Percentiles rank a stretch among this genome's conserved stretches.
phyloP scores from a whole-genome alignment of 768 basidiomycete species.

The Lyophyllum decastes region DNA sequence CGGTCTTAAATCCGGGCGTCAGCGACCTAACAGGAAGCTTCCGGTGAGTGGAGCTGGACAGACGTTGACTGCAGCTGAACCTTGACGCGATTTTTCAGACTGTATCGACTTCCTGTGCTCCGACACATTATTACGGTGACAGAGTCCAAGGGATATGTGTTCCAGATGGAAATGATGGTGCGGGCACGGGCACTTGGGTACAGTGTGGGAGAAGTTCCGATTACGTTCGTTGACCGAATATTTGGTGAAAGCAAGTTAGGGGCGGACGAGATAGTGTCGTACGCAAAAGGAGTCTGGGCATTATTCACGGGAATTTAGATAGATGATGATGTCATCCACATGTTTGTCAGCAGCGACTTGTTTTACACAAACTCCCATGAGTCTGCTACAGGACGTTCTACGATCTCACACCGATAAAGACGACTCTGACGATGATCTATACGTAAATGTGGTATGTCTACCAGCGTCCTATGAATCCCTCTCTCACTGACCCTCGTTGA shows the following conservation, averaged over 20 bases:
- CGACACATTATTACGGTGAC: slow-evolving; percentile 83
- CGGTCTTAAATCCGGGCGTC: slow-evolving; percentile 81
- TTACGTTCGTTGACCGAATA: slow-evolving; percentile 92
- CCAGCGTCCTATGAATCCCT: background rate
- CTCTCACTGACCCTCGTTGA: slow-evolving; percentile 7
- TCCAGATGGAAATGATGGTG: slow-evolving; percentile 99
- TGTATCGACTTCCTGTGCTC: slow-evolving; percentile 78
- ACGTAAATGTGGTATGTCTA: slow-evolving; percentile 64
- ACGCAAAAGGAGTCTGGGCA: slow-evolving; percentile 82
- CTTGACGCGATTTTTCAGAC: slow-evolving; percentile 35
- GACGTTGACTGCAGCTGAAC: background rate
- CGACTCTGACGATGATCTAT: slow-evolving; percentile 67
- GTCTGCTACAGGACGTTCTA: slow-evolving; percentile 72
- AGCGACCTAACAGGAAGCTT: slow-evolving; percentile 92
- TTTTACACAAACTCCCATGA: slow-evolving; percentile 51
- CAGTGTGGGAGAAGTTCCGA: slow-evolving; percentile 87
- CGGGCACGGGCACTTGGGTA: slow-evolving; percentile 83
- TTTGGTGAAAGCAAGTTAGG: slow-evolving; percentile 93
- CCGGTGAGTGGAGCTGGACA: slow-evolving; percentile 48
- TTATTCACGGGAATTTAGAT: slow-evolving; percentile 71
- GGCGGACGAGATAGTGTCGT: slow-evolving; percentile 84
- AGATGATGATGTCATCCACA: slow-evolving; percentile 22
- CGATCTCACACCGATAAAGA: slow-evolving; percentile 49
- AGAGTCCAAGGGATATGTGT: slow-evolving; percentile 89
- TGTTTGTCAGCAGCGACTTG: slow-evolving; percentile 30